These are phyloP conservation scores for Apiospora pterosperma DNA, from an alignment of 2,329 filamentous ascomycete species.

Conservation along the genomic window DNA sequence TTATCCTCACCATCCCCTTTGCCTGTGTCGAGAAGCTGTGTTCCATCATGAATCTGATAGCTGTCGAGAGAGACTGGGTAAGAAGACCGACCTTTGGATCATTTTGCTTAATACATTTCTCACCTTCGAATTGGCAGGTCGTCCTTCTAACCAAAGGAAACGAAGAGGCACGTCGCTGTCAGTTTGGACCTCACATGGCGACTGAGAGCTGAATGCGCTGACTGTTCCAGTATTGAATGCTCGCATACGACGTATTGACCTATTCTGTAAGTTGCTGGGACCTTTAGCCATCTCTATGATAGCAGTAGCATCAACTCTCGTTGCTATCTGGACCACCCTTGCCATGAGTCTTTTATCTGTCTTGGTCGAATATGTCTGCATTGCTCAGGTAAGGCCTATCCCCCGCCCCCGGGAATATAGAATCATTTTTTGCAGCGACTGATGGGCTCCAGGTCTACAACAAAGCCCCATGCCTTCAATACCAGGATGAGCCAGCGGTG, in stretches of 20 bases:
- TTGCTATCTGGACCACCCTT: conserved; percentile 45
- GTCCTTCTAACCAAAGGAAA: conserved; percentile 46
- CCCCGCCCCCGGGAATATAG: too few species aligned
- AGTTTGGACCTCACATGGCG: conserved; percentile 9
- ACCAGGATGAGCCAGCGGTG: too few species aligned
- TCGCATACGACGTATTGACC: conserved; percentile 54
- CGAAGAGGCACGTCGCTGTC: too few species aligned
- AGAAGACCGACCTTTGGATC: conserved; percentile 2
- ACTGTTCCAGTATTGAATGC: too few species aligned
- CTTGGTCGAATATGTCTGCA: neutral
- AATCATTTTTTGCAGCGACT: too few species aligned
- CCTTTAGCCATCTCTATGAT: conserved; percentile 49
- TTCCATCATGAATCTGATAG: conserved; percentile 61
- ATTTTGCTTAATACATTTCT: too few species aligned
- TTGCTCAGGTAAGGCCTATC: conserved; percentile 21
- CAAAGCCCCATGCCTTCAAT: neutral
- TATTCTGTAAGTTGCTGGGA: conserved; percentile 54
- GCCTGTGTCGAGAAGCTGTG: conserved; percentile 68
- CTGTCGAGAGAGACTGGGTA: conserved; percentile 71
- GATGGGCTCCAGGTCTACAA: conserved; percentile 11
- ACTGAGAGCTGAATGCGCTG: neutral
- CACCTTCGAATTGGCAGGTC: conserved; percentile 32
- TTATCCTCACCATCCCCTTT: too few species aligned
- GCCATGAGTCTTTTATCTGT: conserved; percentile 45
- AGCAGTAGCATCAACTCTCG: conserved; percentile 38